phyloP scores from a whole-genome alignment of 768 basidiomycete species.

The Lentinula guzmanii region DNA sequence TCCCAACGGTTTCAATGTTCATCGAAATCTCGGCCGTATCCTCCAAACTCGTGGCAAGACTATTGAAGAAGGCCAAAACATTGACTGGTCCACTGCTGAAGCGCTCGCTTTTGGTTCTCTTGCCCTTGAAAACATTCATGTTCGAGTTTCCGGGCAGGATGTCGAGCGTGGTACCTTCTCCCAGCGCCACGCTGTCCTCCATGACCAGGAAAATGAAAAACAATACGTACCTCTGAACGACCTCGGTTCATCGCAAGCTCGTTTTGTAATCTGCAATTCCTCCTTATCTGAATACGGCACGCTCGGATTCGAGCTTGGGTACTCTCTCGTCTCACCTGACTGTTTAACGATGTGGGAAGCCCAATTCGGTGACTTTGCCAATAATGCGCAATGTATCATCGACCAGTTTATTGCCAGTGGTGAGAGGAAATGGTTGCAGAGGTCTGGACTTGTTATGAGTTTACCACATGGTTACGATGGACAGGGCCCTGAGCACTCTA shows the following conservation, averaged over 20 bases:
- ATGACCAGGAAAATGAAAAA: constrained; percentile 90
- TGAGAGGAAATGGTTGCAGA: constrained; percentile 96
- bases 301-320: constrained; percentile 96
- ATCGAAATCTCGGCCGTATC: constrained; percentile 93
- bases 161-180: constrained; percentile 99
- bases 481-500: constrained; percentile 97
- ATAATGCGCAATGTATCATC: constrained; percentile 96
- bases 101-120: constrained; percentile 94
- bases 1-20: constrained; percentile 80
- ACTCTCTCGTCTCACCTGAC: constrained; percentile 95
- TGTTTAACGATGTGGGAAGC: constrained; percentile 96
- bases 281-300: constrained; percentile 92
- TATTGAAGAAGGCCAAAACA: constrained; percentile 84
- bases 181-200: constrained; percentile 93
- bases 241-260: constrained; percentile 82
- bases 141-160: constrained; percentile 95
- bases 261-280: constrained; percentile 94
- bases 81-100: constrained; percentile 99
- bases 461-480: constrained; percentile 97
- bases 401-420: constrained; percentile 98
- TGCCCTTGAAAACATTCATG: constrained; percentile 88
- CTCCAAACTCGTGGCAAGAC: constrained; percentile 82
- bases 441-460: constrained; percentile 83
- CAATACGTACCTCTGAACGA: constrained; percentile 89
- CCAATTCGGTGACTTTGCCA: constrained; percentile 97